Conservation (phyloP, 805 yeast species). For the Blastobotrys mokoenaii region DNA sequence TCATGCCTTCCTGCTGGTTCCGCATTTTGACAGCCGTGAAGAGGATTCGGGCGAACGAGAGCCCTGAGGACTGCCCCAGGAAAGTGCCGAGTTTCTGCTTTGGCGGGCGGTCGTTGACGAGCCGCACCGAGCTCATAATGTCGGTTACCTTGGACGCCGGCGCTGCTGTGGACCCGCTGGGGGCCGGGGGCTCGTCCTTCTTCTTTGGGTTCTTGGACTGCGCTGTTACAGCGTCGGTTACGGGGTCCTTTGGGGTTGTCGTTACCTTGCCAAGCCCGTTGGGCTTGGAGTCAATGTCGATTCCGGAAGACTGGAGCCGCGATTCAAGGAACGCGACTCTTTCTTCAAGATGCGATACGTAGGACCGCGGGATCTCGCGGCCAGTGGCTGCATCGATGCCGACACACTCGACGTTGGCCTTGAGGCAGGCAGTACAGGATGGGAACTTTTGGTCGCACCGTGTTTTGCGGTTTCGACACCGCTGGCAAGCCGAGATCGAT, state of each 20-base stretch:
- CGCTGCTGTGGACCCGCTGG: not conserved
- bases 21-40: slow-evolving; percentile 59
- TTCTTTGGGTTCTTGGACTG: not conserved
- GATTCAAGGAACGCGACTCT: slow-evolving; percentile 49
- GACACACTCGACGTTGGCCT: slow-evolving; percentile 66
- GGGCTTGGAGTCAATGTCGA: slow-evolving; percentile 2
- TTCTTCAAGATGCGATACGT: slow-evolving; percentile 64
- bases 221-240: not conserved
- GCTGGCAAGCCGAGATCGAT: slow-evolving; percentile 73
- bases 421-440: slow-evolving; percentile 51
- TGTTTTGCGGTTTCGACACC: slow-evolving; percentile 65
- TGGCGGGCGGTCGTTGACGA: slow-evolving; percentile 21
- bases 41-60: slow-evolving; percentile 69
- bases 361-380: slow-evolving; percentile 67
- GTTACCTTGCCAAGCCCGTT: not conserved
- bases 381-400: slow-evolving; percentile 87
- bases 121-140: slow-evolving; percentile 21
- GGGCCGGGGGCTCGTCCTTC: slow-evolving; percentile 1
- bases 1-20: slow-evolving; percentile 17
- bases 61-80: slow-evolving; percentile 35
- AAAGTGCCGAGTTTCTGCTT: slow-evolving; percentile 19
- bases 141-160: slow-evolving; percentile 16
- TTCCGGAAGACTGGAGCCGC: slow-evolving; percentile 37
- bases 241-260: not conserved
- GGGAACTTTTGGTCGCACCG: slow-evolving; percentile 65